Evolutionary conservation across 108 stramenopile genomes (phyloP).

Genomic region (Skeletonema menzelii): DNA sequence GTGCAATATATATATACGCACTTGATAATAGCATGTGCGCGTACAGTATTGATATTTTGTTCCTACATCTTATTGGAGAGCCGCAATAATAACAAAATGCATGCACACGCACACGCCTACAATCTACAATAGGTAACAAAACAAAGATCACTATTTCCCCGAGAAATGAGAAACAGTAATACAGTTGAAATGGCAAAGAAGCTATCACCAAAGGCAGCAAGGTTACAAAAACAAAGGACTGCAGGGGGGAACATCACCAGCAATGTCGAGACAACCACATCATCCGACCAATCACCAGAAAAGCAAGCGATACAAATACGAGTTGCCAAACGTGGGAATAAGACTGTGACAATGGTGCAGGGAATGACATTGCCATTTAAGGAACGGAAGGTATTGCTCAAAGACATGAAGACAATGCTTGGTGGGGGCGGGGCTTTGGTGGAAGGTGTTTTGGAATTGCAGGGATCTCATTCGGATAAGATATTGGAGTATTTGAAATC

Average conservation of each 20-base stretch:
- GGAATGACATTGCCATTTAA: constrained; percentile 35
- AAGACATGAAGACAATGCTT: constrained; percentile 29
- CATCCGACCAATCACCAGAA: not conserved
- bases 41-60: no score
- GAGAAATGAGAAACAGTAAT: not conserved
- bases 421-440: constrained; percentile 44
- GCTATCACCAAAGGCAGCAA: not conserved
- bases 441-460: constrained; percentile 43
- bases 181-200: not conserved
- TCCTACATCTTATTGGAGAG: no score
- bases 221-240: constrained; percentile 6
- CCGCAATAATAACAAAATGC: not conserved
- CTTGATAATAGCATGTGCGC: no score
- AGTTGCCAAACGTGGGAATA: constrained; percentile 30
- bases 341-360: constrained; percentile 33
- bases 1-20: no score
- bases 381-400: constrained; percentile 31
- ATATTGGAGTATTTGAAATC: constrained; percentile 12
- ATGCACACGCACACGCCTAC: no score
- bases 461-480: constrained; percentile 29
- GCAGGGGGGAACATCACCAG: constrained; percentile 17
- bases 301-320: constrained; percentile 29
- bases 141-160: not conserved
- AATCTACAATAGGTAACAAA: not conserved
- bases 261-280: not conserved